A percentile compares a stretch with the other conserved stretches of the same genome.
phyloP scores from a whole-genome alignment of 768 basidiomycete genomes.

The Lentinula raphanica region DNA sequence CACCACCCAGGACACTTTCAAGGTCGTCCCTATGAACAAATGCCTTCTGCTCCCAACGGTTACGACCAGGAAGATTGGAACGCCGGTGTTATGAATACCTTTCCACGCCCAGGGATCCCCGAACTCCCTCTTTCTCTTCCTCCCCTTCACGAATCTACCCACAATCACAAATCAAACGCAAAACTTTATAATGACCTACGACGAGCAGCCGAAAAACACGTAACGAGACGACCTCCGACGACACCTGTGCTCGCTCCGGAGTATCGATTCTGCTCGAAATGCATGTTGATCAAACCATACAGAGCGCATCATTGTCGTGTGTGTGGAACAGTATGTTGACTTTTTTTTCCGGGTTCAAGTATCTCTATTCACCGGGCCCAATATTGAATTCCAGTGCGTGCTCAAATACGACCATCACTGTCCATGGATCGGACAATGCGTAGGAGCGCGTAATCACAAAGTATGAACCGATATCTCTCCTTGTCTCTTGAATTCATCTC shows the following conservation, averaged over 20 bases:
- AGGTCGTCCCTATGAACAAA: constrained; percentile 40
- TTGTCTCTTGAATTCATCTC: background rate
- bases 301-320: constrained; percentile 75
- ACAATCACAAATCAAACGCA: background rate
- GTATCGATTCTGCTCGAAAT: constrained; percentile 60
- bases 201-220: background rate
- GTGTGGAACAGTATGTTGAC: constrained; percentile 68
- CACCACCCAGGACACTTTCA: constrained; percentile 21
- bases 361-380: too few species aligned
- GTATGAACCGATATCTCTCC: constrained; percentile 29
- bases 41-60: constrained; percentile 7
- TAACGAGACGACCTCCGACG: constrained; percentile 15
- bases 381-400: constrained; percentile 73
- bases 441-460: constrained; percentile 89
- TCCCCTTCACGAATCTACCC: too few species aligned
- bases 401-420: constrained; percentile 87
- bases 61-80: background rate
- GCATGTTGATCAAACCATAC: constrained; percentile 66
- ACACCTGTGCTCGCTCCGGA: constrained; percentile 50
- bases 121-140: background rate
- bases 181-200: background rate
- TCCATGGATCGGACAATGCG: constrained; percentile 94
- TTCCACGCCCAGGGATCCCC: constrained; percentile 6
- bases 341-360: background rate
- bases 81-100: constrained; percentile 10